Conservation (phyloP, 345 rosid genomes). For the Euphorbia lathyris region DNA sequence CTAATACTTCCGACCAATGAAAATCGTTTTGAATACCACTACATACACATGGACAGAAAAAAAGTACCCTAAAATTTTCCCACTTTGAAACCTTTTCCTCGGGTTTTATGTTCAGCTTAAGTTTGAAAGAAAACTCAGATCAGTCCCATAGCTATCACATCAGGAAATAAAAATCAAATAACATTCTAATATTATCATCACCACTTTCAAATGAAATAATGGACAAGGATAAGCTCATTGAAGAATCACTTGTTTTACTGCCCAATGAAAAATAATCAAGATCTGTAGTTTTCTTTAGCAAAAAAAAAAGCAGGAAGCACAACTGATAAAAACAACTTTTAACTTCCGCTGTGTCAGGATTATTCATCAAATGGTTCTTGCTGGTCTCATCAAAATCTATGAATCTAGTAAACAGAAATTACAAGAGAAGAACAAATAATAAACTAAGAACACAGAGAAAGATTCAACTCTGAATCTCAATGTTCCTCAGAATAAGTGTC, state of each 20-base stretch:
- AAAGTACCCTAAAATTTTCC: too few species aligned
- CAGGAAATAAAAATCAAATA: background rate
- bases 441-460: conserved; percentile 12
- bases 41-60: too few species aligned
- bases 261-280: background rate
- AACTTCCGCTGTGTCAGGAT: conserved; percentile 20
- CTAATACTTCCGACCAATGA: too few species aligned
- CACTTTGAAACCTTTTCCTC: too few species aligned
- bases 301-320: conserved; percentile 11
- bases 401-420: conserved; percentile 35
- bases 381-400: conserved; percentile 29
- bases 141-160: too few species aligned
- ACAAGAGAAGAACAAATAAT: conserved; percentile 26
- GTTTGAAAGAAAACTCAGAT: background rate
- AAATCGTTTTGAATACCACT: too few species aligned
- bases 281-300: background rate
- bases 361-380: conserved; percentile 35
- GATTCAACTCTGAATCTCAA: conserved; percentile 22
- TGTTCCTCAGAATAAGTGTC: conserved; percentile 4
- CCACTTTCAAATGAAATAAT: background rate
- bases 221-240: background rate
- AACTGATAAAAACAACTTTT: conserved; percentile 8
- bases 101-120: too few species aligned
- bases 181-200: background rate
- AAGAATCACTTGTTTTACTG: background rate